Conservation (phyloP, 2,329 filamentous ascomycete species). For the Paraphoma chrysanthemicola region DNA sequence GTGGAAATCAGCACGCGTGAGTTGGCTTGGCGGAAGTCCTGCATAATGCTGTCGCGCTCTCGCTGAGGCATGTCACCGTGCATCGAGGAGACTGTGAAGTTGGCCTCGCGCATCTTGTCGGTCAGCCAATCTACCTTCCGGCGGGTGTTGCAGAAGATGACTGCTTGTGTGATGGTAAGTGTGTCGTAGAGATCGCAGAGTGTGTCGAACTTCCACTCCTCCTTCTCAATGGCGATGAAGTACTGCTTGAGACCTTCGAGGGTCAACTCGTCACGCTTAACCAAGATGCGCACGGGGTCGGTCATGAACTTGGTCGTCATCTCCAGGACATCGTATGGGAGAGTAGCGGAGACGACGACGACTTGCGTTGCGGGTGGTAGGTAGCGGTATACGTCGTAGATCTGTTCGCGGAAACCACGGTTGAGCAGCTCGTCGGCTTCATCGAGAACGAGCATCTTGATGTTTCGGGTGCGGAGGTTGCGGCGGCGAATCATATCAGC, state of each 20-base stretch:
- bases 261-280: conserved; percentile 98
- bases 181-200: conserved; percentile 99
- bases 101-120: conserved; percentile 98
- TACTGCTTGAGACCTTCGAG: conserved; percentile 98
- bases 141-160: conserved; percentile 99
- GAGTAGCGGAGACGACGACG: conserved; percentile 95
- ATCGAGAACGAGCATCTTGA: conserved; percentile 80
- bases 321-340: conserved; percentile 96
- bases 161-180: conserved; percentile 96
- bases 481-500: conserved; percentile 82
- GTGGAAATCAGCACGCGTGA: conserved; percentile 96
- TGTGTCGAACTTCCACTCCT: conserved; percentile 99
- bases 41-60: conserved; percentile 98
- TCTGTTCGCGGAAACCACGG: conserved; percentile 96
- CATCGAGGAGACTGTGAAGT: conserved; percentile 99
- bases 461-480: conserved; percentile 74
- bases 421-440: conserved; percentile 84
- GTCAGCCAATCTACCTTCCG: conserved; percentile 99
- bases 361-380: conserved; percentile 96
- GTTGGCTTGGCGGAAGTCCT: conserved; percentile 96
- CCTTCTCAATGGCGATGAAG: conserved; percentile 98
- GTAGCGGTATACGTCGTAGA: conserved; percentile 98
- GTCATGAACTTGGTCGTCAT: conserved; percentile 99
- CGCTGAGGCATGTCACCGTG: conserved; percentile 99
- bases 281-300: conserved; percentile 92